Conservation (phyloP, 805 yeast species). For the Metschnikowia shivogae region DNA sequence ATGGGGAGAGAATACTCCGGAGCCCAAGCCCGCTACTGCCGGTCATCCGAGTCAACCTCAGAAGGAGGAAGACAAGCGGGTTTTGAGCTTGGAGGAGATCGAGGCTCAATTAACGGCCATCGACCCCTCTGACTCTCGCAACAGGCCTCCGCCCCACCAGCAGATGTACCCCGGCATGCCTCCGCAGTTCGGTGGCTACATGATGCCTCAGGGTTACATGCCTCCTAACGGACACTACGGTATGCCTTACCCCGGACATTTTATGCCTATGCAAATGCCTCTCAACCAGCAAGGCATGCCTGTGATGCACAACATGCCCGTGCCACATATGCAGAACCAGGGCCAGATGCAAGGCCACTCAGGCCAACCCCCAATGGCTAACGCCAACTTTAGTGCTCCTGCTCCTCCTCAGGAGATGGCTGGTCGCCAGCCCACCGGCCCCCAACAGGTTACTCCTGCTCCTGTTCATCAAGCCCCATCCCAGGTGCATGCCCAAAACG, state of each 20-base stretch:
- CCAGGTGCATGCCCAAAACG: conserved; percentile 11
- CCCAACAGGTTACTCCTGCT: neutral
- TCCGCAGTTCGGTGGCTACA: conserved; percentile 34
- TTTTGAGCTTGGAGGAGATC: conserved; percentile 75
- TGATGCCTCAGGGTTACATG: conserved; percentile 38
- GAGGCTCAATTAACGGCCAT: conserved; percentile 69
- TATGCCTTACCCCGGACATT: conserved; percentile 23
- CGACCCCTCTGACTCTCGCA: conserved; percentile 27
- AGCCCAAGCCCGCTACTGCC: conserved; percentile 9
- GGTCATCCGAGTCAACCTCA: conserved; percentile 33
- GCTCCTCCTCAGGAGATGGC: conserved; percentile 2
- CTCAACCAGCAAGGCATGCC: conserved; percentile 21
- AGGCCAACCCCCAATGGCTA: conserved; percentile 17
- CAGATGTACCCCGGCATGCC: conserved; percentile 34
- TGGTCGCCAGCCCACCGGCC: conserved; percentile 3
- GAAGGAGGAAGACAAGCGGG: conserved; percentile 34
- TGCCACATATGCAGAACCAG: conserved; percentile 12
- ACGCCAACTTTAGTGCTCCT: conserved; percentile 4
- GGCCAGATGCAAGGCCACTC: conserved; percentile 7
- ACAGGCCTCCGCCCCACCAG: conserved; percentile 16
- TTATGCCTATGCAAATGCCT: conserved; percentile 17
- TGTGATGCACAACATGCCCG: conserved; percentile 19
- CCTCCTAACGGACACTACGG: conserved; percentile 37
- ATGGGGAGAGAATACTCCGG: conserved; percentile 39
- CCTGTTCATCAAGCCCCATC: conserved; percentile 3